Percentiles rank a stretch among this genome's conserved stretches.
Evolutionary conservation across 1,139 yeast genomes (phyloP).

Genomic region (Yamadazyma atmosphaerica): DNA sequence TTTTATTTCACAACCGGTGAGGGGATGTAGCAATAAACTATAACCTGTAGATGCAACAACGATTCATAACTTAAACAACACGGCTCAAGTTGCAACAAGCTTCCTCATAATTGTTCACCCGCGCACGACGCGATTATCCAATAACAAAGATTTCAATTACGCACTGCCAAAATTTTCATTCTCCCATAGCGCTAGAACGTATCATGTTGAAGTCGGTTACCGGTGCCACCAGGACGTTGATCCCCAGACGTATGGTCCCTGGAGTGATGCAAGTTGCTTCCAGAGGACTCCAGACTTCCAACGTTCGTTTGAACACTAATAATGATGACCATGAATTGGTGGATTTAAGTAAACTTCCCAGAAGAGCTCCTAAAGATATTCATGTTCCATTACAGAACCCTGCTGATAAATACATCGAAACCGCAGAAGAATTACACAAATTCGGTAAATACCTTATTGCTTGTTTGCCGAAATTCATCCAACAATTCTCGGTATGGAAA

Average conservation of each 20-base stretch:
- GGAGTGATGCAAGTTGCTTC: background rate
- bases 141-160: conserved; percentile 4
- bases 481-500: conserved; percentile 87
- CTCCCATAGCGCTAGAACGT: background rate
- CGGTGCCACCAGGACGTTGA: background rate
- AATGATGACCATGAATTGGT: conserved; percentile 26
- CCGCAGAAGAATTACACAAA: conserved; percentile 73
- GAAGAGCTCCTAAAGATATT: conserved; percentile 34
- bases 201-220: conserved; percentile 1
- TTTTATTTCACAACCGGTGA: too few species aligned
- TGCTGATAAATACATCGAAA: conserved; percentile 70
- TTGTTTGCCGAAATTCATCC: conserved; percentile 78
- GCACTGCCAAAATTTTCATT: conserved; percentile 3
- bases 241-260: background rate
- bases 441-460: conserved; percentile 81
- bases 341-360: conserved; percentile 40
- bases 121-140: conserved; percentile 2
- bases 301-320: background rate
- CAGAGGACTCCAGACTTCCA: background rate
- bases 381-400: conserved; percentile 73
- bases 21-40: too few species aligned
- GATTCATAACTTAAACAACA: too few species aligned
- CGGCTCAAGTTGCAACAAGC: too few species aligned
- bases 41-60: too few species aligned
- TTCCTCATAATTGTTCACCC: too few species aligned